Evolutionary conservation across 441 rosid genomes (phyloP), one percentile per base, ranked within the genome.

Genomic region (Pelargonium australe): DNA sequence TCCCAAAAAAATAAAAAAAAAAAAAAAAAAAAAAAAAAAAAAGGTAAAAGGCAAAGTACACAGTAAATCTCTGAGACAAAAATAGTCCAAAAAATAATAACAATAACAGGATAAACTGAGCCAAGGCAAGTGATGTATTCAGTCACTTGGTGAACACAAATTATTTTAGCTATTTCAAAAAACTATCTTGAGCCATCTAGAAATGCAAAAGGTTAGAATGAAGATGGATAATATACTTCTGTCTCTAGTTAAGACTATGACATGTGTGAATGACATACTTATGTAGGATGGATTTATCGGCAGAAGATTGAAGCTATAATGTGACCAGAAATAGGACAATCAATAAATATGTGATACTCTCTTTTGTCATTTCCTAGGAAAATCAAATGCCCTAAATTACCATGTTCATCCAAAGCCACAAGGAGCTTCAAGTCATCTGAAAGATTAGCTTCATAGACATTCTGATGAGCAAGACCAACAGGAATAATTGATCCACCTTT

Each of bases 401-500:
- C 99, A 69, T 81, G 73, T 79, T 89, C 90, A 84, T 95, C 94
- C 75, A 95, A 80, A 63, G 99, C 92, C 67, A 95, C 81, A 17
- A 92, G 73, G 63, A 95, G 85, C 7, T 86, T 92, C 66, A 95
- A 81, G 76, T 92, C 99, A 73, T 95, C 98, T 13, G 83, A 80
- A 66, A 71, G 64, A 58, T 77, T 86, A 67, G 81, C 85, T 78
- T 92, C 95, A 67, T 84, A 88, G 67, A 87, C 81, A 81, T 90
- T 84, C 71, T 87, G 87, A 83, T 85, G 85, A 66, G 87, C 82
- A 73, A 85, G 91, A 75, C 89, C 91, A 64, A 79, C 51, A 44
- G 95, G 82, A 80, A 95, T 77, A 73, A 95, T 89, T 71, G 89
- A 86, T 80, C 99, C 99, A 28, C 98, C 98, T 90, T 80, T 91